Evolutionary conservation across 1,284 basidiomycete species (phyloP).

Genomic region (Ganoderma lingzhi): DNA sequence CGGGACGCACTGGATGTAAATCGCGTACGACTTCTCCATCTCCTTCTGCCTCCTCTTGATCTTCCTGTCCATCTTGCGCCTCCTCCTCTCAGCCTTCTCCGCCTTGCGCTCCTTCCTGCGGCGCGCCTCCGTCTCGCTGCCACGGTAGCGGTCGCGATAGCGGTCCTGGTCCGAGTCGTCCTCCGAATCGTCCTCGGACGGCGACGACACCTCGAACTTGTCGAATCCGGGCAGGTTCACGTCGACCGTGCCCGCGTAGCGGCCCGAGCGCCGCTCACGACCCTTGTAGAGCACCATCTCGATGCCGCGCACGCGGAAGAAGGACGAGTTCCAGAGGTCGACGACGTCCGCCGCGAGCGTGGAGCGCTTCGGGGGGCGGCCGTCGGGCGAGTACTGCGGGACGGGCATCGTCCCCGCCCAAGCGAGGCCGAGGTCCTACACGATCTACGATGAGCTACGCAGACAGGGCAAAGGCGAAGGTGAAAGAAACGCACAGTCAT

Average conservation of each 20-base stretch:
- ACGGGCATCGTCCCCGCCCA: constrained; percentile 79
- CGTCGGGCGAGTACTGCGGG: constrained; percentile 53
- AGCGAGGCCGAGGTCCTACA: constrained; percentile 71
- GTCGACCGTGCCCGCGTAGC: constrained; percentile 60
- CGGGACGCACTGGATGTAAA: constrained; percentile 64
- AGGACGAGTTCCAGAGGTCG: constrained; percentile 79
- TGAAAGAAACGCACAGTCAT: constrained; percentile 60
- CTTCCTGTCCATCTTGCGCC: constrained; percentile 69
- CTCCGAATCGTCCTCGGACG: constrained; percentile 44
- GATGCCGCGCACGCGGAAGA: constrained; percentile 74
- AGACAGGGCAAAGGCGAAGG: background rate
- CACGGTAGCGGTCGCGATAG: constrained; percentile 46
- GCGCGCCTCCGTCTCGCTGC: constrained; percentile 48
- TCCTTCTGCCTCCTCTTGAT: constrained; percentile 63
- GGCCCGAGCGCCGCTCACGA: constrained; percentile 74
- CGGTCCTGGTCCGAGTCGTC: constrained; percentile 49
- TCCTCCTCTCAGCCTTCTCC: constrained; percentile 47
- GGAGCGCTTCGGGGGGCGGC: constrained; percentile 62
- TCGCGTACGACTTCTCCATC: constrained; percentile 64
- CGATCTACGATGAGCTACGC: background rate
- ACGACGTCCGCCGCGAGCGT: constrained; percentile 71
- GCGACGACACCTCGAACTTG: constrained; percentile 46
- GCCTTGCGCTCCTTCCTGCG: constrained; percentile 50
- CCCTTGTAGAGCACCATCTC: constrained; percentile 82
- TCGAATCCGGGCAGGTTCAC: constrained; percentile 58